Evolutionary conservation across 1,284 basidiomycete species (phyloP), one percentile per base, ranked within the genome.

Genomic region (Ustilago bromivora): DNA sequence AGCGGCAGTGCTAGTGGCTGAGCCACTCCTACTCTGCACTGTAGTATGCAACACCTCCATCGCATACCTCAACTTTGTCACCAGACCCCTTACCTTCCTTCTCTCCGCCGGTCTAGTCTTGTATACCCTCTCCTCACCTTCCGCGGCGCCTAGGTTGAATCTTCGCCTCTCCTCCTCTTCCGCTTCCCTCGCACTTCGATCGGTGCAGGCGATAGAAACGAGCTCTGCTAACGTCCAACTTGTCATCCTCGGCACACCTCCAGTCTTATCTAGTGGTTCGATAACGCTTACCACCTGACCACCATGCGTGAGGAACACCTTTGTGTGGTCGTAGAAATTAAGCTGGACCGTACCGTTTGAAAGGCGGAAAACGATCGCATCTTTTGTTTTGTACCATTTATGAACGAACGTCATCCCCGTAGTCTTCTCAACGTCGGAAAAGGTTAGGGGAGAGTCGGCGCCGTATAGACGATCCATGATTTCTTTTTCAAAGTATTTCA

Each of bases 301-400:
- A 38, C 92, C 89, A 2, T 91, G 90, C 8, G 94, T 94, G 61
- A 98, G 88, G 71, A 99, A 92, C 66, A 98, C 88, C 87, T 99
- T 99, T 46, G 93, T 93, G 88, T 99, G 96, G 88, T 99, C 96
- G 87, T 94, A 94, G 87, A 98, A 98, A 89, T 98, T 99, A 90
- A 98, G 96, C 94, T 97, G 96, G 7, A 98, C 88, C 53, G 94
- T 91, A 79, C 95, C 95, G 85, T 97, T 95, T 86, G 93, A 95
- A 85, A 99, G 88, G 88, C 95, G 93, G 90, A 99, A 99, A 38
- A 98, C 92, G 75, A 98, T 96, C 56, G 97, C 94, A 82, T 96
- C 92, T 88, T 96, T 96, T 92, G 96, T 96, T 70, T 96, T 90
- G 78, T 98, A 90, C 88, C 97, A 98, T 87, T 94, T 94, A 87